Conservation (phyloP, 306 rosid species). For the Sphenostylis stenocarpa region DNA sequence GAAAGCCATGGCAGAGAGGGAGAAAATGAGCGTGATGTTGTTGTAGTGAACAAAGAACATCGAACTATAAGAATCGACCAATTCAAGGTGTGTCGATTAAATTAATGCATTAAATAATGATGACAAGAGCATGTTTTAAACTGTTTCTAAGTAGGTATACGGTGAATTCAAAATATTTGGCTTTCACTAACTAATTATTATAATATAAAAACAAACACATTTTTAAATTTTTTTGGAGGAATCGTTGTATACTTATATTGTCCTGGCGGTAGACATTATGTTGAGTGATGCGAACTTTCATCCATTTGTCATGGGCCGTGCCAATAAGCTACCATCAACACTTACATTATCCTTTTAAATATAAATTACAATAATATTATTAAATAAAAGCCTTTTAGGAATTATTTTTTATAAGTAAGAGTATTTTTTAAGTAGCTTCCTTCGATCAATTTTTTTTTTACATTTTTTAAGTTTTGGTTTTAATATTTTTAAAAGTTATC, state of each 20-base stretch:
- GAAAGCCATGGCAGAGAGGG: slow-evolving; percentile 38
- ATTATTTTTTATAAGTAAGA: too few relatives aligned
- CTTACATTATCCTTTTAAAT: neutral
- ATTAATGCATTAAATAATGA: neutral
- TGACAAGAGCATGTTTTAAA: slow-evolving; percentile 8
- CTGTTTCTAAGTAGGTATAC: neutral
- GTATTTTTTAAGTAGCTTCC: too few relatives aligned
- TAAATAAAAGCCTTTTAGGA: neutral
- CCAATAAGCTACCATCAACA: neutral
- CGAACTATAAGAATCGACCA: slow-evolving; percentile 35
- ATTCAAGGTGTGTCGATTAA: slow-evolving; percentile 8
- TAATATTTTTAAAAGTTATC: too few relatives aligned
- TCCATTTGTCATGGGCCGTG: neutral
- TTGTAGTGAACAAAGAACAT: slow-evolving; percentile 11
- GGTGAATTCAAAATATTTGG: neutral
- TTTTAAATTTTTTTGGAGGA: neutral
- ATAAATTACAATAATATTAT: too few relatives aligned
- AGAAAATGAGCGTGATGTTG: slow-evolving; percentile 9
- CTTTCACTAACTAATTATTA: neutral
- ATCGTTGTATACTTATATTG: neutral
- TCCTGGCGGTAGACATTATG: neutral
- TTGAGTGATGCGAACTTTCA: neutral
- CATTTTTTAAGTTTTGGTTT: too few relatives aligned
- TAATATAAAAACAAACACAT: neutral
- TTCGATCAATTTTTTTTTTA: too few relatives aligned